Conservation (phyloP, 441 rosid species). For the Pelargonium cotyledonis region DNA sequence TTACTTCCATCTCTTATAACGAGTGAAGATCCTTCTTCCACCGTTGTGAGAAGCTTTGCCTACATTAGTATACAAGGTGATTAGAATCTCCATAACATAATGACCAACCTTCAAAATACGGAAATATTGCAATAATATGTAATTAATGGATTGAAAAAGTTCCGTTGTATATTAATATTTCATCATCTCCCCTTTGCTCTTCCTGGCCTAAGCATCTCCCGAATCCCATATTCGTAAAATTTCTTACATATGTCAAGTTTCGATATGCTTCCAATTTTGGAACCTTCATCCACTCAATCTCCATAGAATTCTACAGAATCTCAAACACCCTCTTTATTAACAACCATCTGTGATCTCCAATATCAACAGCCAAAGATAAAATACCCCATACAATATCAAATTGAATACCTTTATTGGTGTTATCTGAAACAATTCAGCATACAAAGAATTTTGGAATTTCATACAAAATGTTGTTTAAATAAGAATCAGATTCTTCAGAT, state of each 20-base stretch:
- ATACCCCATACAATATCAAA: not conserved
- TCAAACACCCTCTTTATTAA: not conserved
- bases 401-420: not conserved
- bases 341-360: not conserved
- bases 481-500: not conserved
- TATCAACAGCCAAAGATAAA: not conserved
- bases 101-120: not conserved
- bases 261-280: not conserved
- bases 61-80: slow-evolving; percentile 24
- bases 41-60: slow-evolving; percentile 53
- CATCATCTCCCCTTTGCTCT: no score
- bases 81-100: slow-evolving; percentile 6
- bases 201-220: no score
- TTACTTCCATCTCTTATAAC: slow-evolving; percentile 17
- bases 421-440: not conserved
- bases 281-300: not conserved
- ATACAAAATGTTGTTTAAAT: no score
- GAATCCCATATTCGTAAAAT: no score
- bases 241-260: not conserved
- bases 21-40: slow-evolving; percentile 42
- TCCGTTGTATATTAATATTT: no score
- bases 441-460: no score
- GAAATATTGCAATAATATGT: not conserved
- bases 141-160: not conserved
- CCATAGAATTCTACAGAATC: not conserved